Base-by-base conservation (phyloP, 139 green algal species). In the Zygnema circumcarinatum region DNA sequence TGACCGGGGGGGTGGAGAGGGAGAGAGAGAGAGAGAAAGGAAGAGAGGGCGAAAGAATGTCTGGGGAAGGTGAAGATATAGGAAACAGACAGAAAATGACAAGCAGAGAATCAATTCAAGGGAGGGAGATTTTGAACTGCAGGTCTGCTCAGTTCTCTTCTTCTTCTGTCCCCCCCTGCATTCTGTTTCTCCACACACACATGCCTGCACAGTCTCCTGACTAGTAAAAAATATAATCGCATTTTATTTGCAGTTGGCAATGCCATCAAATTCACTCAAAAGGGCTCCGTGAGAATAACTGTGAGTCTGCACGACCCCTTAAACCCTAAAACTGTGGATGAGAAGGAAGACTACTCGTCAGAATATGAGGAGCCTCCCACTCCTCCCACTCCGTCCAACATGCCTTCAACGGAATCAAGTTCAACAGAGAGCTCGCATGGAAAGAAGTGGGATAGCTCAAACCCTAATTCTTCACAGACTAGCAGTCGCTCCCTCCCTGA, bases 211-310 rank as follows among this genome's bases (percentile, higher is more conserved):
- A n/a, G n/a, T n/a, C n/a, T n/a, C n/a, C n/a, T n/a, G n/a, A n/a
- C n/a, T n/a, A n/a, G n/a, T 62, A 62, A 25, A 62, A 7, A 25
- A 16, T 62, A 62, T 16, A 62, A 62, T 62, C 7, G 7, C 16
- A 25, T 62, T 25, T 16, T 62, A 62, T 62, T 62, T 62, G 47
- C 47, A 62, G 47, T 62, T 7, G 47, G 75, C 32, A 87, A 87
- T 67, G 79, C 79, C 1, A 87, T 83, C 1, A 87, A 87, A 52
- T 87, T 87, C 81, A 87, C 81, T 25, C 68, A 80, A 22, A 83
- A 31, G 1, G 81, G 81, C 1, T 40, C 78, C 31, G 38, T 87
- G 1, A 52, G 62, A 40, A 35, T 87, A 35, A 82, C 56, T 25
- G 33, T 87, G 7, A 53, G 53, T 47, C 32, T 83, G 32, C n/a